These are phyloP conservation scores for Teratosphaeria zuluensis DNA, from an alignment of 2,329 filamentous ascomycete species.

Conservation along the genomic window DNA sequence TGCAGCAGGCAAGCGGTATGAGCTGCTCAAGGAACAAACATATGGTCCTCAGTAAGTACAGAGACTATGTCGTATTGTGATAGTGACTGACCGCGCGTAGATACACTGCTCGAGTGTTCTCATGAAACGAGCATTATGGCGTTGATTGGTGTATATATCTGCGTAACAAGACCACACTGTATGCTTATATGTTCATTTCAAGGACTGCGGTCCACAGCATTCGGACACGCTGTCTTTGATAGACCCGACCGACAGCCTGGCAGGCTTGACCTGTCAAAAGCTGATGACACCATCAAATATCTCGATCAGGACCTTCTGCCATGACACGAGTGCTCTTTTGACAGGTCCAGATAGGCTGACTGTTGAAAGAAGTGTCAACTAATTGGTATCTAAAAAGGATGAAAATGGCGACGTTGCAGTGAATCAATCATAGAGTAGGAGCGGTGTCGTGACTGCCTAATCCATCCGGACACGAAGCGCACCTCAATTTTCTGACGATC, in stretches of 20 bases:
- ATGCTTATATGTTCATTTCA: too few relatives aligned
- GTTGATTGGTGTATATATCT: not conserved
- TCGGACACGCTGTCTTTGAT: too few relatives aligned
- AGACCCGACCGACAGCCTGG: too few relatives aligned
- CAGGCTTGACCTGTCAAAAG: too few relatives aligned
- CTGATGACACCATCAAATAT: too few relatives aligned
- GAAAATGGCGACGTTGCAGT: not conserved
- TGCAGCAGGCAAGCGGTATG: conserved; percentile 55
- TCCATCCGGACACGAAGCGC: not conserved
- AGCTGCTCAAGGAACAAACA: conserved; percentile 62
- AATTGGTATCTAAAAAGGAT: too few relatives aligned
- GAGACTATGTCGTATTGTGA: not conserved
- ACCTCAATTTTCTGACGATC: not conserved
- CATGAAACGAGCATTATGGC: not conserved
- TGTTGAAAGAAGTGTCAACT: too few relatives aligned
- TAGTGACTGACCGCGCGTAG: not conserved
- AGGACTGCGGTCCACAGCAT: too few relatives aligned
- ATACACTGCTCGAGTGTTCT: not conserved
- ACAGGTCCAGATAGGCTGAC: too few relatives aligned
- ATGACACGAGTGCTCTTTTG: too few relatives aligned
- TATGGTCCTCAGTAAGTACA: conserved; percentile 43
- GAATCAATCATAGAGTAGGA: not conserved
- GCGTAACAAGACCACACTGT: not conserved
- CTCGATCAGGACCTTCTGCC: too few relatives aligned
- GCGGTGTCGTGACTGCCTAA: conserved; percentile 3